A percentile compares a stretch with the other conserved stretches of the same genome.
These are phyloP conservation scores for Trichoderma sp. DNA, from an alignment of 2,329 filamentous ascomycete species.

Conservation along the genomic window DNA sequence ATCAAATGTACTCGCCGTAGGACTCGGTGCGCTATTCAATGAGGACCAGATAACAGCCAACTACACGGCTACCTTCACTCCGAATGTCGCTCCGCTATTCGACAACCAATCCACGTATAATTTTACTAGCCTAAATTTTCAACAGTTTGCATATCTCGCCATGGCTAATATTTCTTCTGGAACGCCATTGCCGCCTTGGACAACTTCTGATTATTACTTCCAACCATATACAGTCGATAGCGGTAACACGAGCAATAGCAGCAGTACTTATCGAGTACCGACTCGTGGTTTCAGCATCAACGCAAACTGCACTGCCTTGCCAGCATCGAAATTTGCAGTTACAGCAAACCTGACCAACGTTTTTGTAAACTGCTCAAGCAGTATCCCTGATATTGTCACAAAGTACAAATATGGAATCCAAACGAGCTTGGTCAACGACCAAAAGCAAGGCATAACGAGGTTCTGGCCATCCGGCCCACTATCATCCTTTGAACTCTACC, in stretches of 20 bases:
- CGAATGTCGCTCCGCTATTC: conserved; percentile 31
- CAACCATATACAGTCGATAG: neutral
- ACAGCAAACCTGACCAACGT: too few species aligned
- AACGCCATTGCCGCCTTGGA: conserved; percentile 56
- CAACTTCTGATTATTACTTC: conserved; percentile 45
- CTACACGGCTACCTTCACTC: conserved; percentile 29
- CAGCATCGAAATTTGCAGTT: neutral
- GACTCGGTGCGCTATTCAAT: conserved; percentile 55
- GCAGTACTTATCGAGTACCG: conserved; percentile 3
- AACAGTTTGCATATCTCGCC: conserved; percentile 40
- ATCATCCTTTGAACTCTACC: neutral
- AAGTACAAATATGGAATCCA: too few species aligned
- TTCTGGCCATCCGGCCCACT: too few species aligned
- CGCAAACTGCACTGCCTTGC: conserved; percentile 33
- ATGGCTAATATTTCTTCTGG: conserved; percentile 51
- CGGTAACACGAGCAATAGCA: neutral
- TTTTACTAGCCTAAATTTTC: too few species aligned
- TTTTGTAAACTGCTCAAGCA: too few species aligned
- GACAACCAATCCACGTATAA: conserved; percentile 33
- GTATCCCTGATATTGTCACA: too few species aligned
- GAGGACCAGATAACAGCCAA: conserved; percentile 35
- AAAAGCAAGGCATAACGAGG: too few species aligned
- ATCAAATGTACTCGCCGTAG: conserved; percentile 57
- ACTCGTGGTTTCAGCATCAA: conserved; percentile 39
- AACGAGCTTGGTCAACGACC: too few species aligned